Conservation (phyloP, 495 filamentous ascomycete species). For the Tetracladium marchalianum region DNA sequence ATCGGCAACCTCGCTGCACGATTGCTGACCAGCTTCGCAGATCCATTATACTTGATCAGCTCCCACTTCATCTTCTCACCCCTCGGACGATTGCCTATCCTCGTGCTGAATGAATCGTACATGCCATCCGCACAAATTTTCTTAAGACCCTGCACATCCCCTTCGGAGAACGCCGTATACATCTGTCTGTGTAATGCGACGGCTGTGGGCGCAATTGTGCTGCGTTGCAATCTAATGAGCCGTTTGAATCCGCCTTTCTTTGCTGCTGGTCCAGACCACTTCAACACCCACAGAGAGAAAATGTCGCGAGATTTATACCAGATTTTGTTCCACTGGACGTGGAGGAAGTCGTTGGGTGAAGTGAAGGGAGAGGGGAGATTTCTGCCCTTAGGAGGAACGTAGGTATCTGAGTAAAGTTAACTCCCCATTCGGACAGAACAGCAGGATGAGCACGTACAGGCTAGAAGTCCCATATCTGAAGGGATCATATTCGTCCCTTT, state of each 20-base stretch:
- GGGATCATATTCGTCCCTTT: constrained; percentile 26
- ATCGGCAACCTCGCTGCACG: constrained; percentile 41
- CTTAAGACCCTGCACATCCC: constrained; percentile 46
- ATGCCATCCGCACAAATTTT: constrained; percentile 53
- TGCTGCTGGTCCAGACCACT: constrained; percentile 3
- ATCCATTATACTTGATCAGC: constrained; percentile 50
- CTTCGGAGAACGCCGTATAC: constrained; percentile 61
- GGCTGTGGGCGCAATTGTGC: constrained; percentile 37
- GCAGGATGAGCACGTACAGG: constrained; percentile 19
- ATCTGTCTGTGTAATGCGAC: constrained; percentile 54
- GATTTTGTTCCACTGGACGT: constrained; percentile 26
- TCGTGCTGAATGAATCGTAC: constrained; percentile 37
- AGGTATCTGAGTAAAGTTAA: constrained; percentile 32
- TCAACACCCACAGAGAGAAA: constrained; percentile 8
- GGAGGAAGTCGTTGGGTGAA: constrained; percentile 30
- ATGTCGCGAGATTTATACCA: background rate
- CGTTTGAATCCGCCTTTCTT: constrained; percentile 1
- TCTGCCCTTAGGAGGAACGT: constrained; percentile 45
- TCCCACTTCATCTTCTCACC: constrained; percentile 51
- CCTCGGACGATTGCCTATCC: constrained; percentile 44
- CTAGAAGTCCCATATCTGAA: constrained; percentile 44
- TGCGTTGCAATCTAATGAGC: constrained; percentile 27
- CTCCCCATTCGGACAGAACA: constrained; percentile 5
- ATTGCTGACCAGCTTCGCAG: constrained; percentile 52
- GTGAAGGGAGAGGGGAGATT: constrained; percentile 47